Conservation (phyloP, 1,284 basidiomycete genomes). For the Irpex rosettiformis region DNA sequence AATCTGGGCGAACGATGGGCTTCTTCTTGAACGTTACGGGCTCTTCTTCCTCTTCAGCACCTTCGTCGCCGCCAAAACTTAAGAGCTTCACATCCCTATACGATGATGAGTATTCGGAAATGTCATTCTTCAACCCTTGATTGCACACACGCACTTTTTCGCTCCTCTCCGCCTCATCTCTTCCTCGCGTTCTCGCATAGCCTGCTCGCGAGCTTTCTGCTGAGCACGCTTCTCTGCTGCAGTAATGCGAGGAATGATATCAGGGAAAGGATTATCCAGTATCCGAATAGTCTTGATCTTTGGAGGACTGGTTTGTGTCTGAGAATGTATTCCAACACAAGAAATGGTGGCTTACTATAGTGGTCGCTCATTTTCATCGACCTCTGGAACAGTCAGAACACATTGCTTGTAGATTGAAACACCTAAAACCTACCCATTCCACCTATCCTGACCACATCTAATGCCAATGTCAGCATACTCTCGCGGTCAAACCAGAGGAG, state of each 20-base stretch:
- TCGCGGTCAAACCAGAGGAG: background rate
- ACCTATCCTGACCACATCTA: constrained; percentile 88
- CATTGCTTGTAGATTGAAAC: background rate
- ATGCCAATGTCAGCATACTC: background rate
- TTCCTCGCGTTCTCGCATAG: constrained; percentile 75
- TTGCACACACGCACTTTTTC: constrained; percentile 65
- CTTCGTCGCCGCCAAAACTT: constrained; percentile 85
- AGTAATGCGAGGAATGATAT: constrained; percentile 96
- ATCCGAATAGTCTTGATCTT: constrained; percentile 84
- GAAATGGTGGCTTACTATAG: constrained; percentile 61
- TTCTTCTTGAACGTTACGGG: constrained; percentile 66
- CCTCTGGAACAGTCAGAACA: constrained; percentile 47
- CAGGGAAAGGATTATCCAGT: constrained; percentile 90
- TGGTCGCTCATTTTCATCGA: constrained; percentile 80
- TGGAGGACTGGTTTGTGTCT: constrained; percentile 60
- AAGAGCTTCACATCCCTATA: constrained; percentile 81
- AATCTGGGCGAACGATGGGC: constrained; percentile 74
- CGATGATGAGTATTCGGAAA: constrained; percentile 7
- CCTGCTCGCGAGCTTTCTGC: constrained; percentile 72
- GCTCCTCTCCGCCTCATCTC: constrained; percentile 69
- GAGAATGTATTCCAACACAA: constrained; percentile 1
- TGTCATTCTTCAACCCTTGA: background rate
- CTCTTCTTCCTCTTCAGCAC: constrained; percentile 50
- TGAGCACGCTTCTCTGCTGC: constrained; percentile 86
- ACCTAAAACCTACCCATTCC: constrained; percentile 60